These are phyloP conservation scores for Plectosphaerella plurivora DNA, from an alignment of 2,329 filamentous ascomycete genomes.

Conservation along the genomic window DNA sequence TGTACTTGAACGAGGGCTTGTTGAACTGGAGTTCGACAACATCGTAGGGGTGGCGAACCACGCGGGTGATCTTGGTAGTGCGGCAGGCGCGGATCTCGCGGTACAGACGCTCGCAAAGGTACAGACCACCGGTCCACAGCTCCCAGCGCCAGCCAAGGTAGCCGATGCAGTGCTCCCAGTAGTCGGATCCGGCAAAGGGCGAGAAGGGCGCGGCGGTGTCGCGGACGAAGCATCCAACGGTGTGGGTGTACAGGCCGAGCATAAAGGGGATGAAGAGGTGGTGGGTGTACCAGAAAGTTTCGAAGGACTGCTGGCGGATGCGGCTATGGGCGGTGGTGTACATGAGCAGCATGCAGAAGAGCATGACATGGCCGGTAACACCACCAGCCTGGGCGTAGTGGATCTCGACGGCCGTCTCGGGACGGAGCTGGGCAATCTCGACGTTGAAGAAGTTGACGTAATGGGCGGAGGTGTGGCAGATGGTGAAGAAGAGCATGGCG, in stretches of 20 bases:
- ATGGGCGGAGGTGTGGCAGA: constrained; percentile 72
- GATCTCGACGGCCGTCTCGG: constrained; percentile 77
- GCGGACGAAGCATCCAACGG: constrained; percentile 92
- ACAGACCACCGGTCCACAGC: constrained; percentile 77
- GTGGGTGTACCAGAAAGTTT: constrained; percentile 99
- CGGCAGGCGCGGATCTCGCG: constrained; percentile 83
- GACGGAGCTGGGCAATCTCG: constrained; percentile 77
- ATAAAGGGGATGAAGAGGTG: constrained; percentile 97
- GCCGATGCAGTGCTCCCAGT: constrained; percentile 91
- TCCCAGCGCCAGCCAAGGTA: constrained; percentile 99
- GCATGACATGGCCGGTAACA: constrained; percentile 94
- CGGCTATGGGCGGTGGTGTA: constrained; percentile 92
- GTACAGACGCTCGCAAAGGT: constrained; percentile 83
- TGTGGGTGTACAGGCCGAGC: constrained; percentile 91
- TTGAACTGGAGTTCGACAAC: constrained; percentile 96
- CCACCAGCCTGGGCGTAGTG: constrained; percentile 88
- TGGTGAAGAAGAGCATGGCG: constrained; percentile 75
- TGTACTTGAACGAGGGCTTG: constrained; percentile 97
- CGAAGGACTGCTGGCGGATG: constrained; percentile 94
- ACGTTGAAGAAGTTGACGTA: constrained; percentile 99
- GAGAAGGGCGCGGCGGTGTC: constrained; percentile 69
- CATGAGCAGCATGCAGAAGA: constrained; percentile 98
- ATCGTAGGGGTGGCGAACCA: constrained; percentile 93
- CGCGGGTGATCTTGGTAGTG: constrained; percentile 84
- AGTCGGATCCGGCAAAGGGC: constrained; percentile 75